Base-by-base conservation (phyloP, 192 early-diverging fungal species). In the Rhizophagus prolifer region DNA sequence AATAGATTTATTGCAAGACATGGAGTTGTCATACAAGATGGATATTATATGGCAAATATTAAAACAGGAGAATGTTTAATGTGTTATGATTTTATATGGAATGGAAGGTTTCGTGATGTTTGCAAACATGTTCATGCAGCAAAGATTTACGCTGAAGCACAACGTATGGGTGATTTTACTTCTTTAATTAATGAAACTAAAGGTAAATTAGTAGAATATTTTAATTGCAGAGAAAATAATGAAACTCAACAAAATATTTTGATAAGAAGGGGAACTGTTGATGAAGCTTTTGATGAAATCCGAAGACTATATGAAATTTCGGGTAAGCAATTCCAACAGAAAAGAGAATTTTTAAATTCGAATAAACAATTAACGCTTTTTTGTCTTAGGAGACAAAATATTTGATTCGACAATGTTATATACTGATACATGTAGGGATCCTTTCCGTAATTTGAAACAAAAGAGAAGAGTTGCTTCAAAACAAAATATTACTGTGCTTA, bases 61-160 rank as follows among this genome's bases (percentile, higher is more conserved):
- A 67, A 67, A n/a, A 67, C 65, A 3, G 65, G 65, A 36, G 65
- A 67, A 38, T 67, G 65, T 38, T 67, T 36, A 14, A 41, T 67
- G 34, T 67, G 65, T 36, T 36, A 36, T n/a, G 65, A 67, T 44
- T 67, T 38, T 67, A 67, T 67, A 14, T 67, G 65, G 65, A 30
- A 67, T 36, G 65, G 65, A 41, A 67, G 34, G 7, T 67, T 67
- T n/a, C 65, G 65, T 67, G 19, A 36, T 67, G 36, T 38, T 36
- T 67, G 65, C 21, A 67, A 67, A 67, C 65, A 67, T 38, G 28
- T 30, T 36, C 34, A 67, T 23, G 65, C 65, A 6, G 65, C 65
- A n/a, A 30, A 36, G 9, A 19, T 67, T n/a, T 67, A 38, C 9
- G 36, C 65, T 13, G 65, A 67, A 36, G 65, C 31, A n/a, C 36